A percentile compares a stretch with the other conserved stretches of the same genome.
Conservation (phyloP, 73 alveolate species). For the Tetrahymena elliotti region DNA sequence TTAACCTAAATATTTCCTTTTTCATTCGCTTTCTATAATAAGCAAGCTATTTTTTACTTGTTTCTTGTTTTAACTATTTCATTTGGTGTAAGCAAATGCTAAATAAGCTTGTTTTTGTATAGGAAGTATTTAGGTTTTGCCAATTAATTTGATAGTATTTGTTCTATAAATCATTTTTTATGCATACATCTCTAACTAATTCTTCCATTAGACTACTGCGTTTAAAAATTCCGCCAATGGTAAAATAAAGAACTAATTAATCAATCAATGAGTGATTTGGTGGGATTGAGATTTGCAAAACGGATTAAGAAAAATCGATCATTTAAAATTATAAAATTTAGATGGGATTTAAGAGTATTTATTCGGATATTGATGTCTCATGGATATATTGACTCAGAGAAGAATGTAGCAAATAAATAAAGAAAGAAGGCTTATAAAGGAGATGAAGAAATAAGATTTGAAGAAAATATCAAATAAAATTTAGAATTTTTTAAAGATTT, state of each 20-base stretch:
- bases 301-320: background rate
- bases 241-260: no score
- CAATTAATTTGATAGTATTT: no score
- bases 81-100: background rate
- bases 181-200: no score
- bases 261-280: no score
- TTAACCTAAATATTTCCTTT: background rate
- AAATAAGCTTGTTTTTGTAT: background rate
- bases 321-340: no score
- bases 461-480: background rate
- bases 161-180: no score
- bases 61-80: no score
- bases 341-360: background rate
- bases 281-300: background rate
- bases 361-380: background rate
- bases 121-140: background rate
- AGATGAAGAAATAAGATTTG: background rate
- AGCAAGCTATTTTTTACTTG: background rate
- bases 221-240: background rate
- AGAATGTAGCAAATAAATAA: no score
- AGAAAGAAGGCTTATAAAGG: background rate
- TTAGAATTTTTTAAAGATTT: background rate
- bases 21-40: no score
- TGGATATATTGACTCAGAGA: no score
- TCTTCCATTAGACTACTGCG: background rate